These are phyloP conservation scores for Amylocystis lapponica DNA, from an alignment of 768 basidiomycete species.

Conservation along the genomic window DNA sequence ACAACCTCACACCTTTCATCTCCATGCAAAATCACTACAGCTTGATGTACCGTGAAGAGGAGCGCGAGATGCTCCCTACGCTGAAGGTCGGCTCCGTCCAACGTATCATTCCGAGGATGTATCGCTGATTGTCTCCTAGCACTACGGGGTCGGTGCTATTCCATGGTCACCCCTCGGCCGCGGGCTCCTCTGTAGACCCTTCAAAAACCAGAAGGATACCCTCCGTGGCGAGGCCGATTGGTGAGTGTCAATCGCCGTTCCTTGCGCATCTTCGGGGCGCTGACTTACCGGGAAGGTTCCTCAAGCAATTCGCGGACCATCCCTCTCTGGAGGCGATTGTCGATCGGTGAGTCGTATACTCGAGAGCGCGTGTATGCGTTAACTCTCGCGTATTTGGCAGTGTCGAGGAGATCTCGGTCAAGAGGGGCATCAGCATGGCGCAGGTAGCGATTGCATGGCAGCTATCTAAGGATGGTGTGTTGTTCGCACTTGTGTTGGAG, in stretches of 20 bases:
- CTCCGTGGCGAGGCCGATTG: constrained; percentile 18
- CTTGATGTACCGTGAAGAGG: constrained; percentile 56
- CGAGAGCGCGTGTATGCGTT: no score
- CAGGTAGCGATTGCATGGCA: constrained; percentile 35
- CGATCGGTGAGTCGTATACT: neutral
- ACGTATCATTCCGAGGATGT: neutral
- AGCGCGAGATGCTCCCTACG: constrained; percentile 51
- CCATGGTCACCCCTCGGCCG: constrained; percentile 34
- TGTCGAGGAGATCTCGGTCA: constrained; percentile 35
- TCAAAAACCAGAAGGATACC: constrained; percentile 15
- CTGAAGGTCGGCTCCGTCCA: constrained; percentile 22
- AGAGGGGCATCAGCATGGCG: constrained; percentile 33
- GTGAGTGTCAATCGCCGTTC: constrained; percentile 4
- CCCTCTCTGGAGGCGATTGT: constrained; percentile 1
- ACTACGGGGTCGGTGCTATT: constrained; percentile 26
- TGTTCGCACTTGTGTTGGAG: neutral
- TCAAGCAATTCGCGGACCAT: neutral
- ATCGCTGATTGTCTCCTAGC: constrained; percentile 3
- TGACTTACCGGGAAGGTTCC: neutral
- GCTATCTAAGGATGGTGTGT: neutral
- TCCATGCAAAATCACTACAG: constrained; percentile 61
- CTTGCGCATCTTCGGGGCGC: neutral
- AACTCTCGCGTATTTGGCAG: no score
- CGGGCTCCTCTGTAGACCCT: constrained; percentile 27
- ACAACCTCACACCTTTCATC: constrained; percentile 47